A percentile compares a stretch with the other conserved stretches of the same genome.
Conservation (phyloP, 306 rosid genomes). For the Vigna unguiculata region DNA sequence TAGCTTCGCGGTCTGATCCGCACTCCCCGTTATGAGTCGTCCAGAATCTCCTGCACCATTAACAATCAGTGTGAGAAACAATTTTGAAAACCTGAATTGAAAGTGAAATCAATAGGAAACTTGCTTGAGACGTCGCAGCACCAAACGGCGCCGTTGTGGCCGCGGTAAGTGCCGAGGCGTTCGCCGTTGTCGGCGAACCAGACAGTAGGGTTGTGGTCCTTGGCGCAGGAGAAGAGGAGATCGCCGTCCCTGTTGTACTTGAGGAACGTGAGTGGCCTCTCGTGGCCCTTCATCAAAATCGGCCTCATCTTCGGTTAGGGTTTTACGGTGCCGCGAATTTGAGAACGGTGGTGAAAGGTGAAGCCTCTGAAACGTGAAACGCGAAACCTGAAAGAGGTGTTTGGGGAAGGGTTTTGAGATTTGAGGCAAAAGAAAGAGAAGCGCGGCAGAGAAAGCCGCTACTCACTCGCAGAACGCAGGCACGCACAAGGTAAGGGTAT, state of each 20-base stretch:
- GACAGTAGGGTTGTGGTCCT: slow-evolving; percentile 86
- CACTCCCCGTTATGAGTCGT: slow-evolving; percentile 80
- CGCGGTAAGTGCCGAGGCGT: slow-evolving; percentile 87
- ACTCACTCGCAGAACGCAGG: too few species aligned
- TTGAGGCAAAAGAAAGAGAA: background rate
- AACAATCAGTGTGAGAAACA: background rate
- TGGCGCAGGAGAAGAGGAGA: slow-evolving; percentile 88
- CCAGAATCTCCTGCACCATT: slow-evolving; percentile 61
- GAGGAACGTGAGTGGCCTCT: slow-evolving; percentile 90
- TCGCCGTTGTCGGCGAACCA: slow-evolving; percentile 99
- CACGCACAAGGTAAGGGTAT: too few species aligned
- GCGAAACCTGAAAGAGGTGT: background rate
- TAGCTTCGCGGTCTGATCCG: slow-evolving; percentile 78
- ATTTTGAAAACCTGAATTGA: background rate
- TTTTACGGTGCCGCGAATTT: background rate
- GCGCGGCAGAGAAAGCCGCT: background rate
- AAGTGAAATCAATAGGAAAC: background rate
- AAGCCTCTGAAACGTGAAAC: background rate
- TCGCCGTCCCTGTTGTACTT: slow-evolving; percentile 92
- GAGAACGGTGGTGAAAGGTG: background rate
- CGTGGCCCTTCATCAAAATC: slow-evolving; percentile 96
- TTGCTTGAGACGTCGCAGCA: slow-evolving; percentile 89
- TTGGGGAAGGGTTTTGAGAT: background rate
- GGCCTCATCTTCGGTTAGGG: slow-evolving; percentile 71
- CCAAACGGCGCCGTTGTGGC: slow-evolving; percentile 98